Evolutionary conservation across 495 filamentous ascomycete species (phyloP), one percentile per base, ranked within the genome.

Genomic region (Daldinia decipiens): DNA sequence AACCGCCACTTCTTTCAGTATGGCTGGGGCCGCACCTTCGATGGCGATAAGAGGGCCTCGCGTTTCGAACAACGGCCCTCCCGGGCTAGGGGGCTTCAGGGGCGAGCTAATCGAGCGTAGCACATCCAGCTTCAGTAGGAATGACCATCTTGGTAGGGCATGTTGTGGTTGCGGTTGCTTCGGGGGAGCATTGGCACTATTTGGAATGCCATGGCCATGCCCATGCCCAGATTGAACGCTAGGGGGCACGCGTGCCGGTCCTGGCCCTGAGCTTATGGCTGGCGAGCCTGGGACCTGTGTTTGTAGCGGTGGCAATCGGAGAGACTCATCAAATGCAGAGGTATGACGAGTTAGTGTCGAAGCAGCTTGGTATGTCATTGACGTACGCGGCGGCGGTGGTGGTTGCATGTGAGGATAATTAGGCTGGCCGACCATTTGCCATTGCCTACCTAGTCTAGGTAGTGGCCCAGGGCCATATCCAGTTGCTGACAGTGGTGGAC

Each of bases 1-100:
- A 19, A 82, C 77, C 1, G 87, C 83, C 6, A 93, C 83, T 5
- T 81, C 76, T 47, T 82, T 81, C 11, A 91, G 80, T 12, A 90
- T 72, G 1, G 76, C 69, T 2, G 77, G 72, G 56, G 91, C 85
- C 24, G 90, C 80, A 13, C 94, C 93, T 75, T 99, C 95, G 24
- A 99, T 78, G 0, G 92, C 90, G 52, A 98, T 89, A 27, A 98
- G 85, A 1, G 92, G 86, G 0, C 96, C 94, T 43, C 94, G 86
- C 26, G 83, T 78, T 59, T 79, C 79, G 36, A 75, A 78, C 8
- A 79, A 70, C 7, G 79, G 82, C n/a, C 78, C 80, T 36, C 79
- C 79, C 15, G 78, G 77, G 72, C 80, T 79, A 12, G 73, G 83
- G 27, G 67, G 78, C n/a, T 80, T 79, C 3, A 94, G 81, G 0